phyloP scores from a whole-genome alignment of 345 rosid species.

The Acer saccharum region DNA sequence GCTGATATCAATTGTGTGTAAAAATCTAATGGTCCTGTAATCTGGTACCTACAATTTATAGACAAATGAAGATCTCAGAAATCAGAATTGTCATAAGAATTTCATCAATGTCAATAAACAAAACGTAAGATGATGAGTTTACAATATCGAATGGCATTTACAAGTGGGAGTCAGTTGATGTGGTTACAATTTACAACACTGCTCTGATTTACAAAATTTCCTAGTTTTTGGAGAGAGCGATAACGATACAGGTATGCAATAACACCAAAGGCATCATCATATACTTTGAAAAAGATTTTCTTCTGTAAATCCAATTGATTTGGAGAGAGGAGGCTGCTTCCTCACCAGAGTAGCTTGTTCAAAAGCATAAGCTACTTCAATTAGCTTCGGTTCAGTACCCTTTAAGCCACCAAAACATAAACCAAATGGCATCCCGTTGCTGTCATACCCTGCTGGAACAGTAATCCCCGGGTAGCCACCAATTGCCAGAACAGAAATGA shows the following conservation, averaged over 20 bases:
- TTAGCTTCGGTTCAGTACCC: conserved; percentile 40
- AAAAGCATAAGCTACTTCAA: conserved; percentile 47
- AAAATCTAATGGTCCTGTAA: too few relatives aligned
- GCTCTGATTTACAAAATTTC: too few relatives aligned
- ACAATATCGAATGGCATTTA: background rate
- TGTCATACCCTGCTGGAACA: too few relatives aligned
- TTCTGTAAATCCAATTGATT: background rate
- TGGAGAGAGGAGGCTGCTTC: conserved; percentile 25
- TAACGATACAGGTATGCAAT: background rate
- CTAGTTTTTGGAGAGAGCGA: too few relatives aligned
- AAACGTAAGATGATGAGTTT: background rate
- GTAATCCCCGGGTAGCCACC: too few relatives aligned
- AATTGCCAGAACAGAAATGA: too few relatives aligned
- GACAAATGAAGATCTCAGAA: too few relatives aligned
- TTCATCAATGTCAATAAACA: too few relatives aligned
- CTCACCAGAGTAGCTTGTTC: conserved; percentile 35
- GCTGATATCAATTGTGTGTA: too few relatives aligned
- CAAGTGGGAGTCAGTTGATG: background rate
- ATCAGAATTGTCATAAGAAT: too few relatives aligned
- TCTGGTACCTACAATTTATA: too few relatives aligned
- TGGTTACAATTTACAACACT: background rate
- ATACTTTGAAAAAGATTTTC: background rate
- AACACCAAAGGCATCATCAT: background rate
- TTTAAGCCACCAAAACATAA: conserved; percentile 12
- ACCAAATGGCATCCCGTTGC: too few relatives aligned